A percentile compares a stretch with the other conserved stretches of the same genome.
These are phyloP conservation scores for Monilinia vaccinii-corymbosi DNA, from an alignment of 2,329 filamentous ascomycete species.

Conservation along the genomic window DNA sequence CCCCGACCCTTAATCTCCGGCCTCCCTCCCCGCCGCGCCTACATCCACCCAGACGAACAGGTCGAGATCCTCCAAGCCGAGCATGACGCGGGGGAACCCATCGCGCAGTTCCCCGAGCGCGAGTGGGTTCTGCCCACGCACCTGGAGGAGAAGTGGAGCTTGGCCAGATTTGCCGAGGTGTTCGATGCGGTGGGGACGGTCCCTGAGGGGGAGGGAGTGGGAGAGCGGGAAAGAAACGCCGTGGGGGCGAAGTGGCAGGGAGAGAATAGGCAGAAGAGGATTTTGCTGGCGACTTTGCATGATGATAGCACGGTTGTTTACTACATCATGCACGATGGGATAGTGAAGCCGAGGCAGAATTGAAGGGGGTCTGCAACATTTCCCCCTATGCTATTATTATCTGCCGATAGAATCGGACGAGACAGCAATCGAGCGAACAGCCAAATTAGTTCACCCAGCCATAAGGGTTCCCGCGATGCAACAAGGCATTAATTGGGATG, in stretches of 20 bases:
- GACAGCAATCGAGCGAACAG: constrained; percentile 11
- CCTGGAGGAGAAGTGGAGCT: constrained; percentile 62
- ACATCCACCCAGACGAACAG: constrained; percentile 77
- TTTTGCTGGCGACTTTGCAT: constrained; percentile 66
- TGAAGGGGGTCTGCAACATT: constrained; percentile 32
- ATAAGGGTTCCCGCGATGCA: constrained; percentile 13
- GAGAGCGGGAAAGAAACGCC: constrained; percentile 18
- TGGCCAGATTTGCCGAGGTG: constrained; percentile 55
- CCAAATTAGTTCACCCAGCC: constrained; percentile 20
- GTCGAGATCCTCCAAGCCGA: constrained; percentile 59
- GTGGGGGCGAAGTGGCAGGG: constrained; percentile 36
- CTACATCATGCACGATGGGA: constrained; percentile 78
- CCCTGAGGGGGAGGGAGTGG: constrained; percentile 30
- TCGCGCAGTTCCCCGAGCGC: constrained; percentile 44
- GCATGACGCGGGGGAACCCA: constrained; percentile 37
- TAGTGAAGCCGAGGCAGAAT: constrained; percentile 79
- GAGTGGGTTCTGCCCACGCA: constrained; percentile 75
- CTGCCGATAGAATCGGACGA: background rate
- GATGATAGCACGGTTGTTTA: constrained; percentile 78
- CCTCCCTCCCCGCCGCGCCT: constrained; percentile 62
- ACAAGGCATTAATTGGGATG: background rate
- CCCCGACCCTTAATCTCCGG: constrained; percentile 61
- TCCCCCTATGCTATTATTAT: background rate
- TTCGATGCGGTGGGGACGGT: constrained; percentile 53
- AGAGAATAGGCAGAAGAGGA: constrained; percentile 49